Percentiles rank a stretch among this genome's conserved stretches.
Evolutionary conservation across 495 filamentous ascomycete genomes (phyloP).

Genomic region (Penicillium taxi): DNA sequence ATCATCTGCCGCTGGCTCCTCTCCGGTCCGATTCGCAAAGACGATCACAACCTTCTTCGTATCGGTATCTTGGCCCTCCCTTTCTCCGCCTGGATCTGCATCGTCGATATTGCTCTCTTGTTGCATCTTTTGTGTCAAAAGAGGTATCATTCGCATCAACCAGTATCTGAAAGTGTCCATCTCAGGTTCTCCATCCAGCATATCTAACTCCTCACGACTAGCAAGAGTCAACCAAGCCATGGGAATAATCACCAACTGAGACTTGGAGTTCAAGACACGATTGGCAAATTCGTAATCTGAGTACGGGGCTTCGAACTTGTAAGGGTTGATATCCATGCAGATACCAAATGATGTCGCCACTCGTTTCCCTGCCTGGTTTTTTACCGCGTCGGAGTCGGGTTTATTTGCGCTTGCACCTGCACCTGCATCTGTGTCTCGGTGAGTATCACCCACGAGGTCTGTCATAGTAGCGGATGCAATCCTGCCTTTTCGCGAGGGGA

Average conservation of each 20-base stretch:
- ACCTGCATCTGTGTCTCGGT: slow-evolving; percentile 2
- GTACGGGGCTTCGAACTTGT: slow-evolving; percentile 71
- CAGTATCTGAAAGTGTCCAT: slow-evolving; percentile 81
- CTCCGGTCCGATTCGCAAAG: slow-evolving; percentile 73
- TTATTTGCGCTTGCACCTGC: neutral
- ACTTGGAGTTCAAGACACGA: slow-evolving; percentile 54
- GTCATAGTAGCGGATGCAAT: neutral
- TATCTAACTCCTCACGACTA: slow-evolving; percentile 38
- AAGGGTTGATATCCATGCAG: slow-evolving; percentile 69
- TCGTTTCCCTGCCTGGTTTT: slow-evolving; percentile 11
- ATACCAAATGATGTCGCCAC: slow-evolving; percentile 71
- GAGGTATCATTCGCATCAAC: slow-evolving; percentile 71
- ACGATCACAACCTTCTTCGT: slow-evolving; percentile 62
- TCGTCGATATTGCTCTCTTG: slow-evolving; percentile 25
- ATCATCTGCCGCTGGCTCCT: slow-evolving; percentile 51
- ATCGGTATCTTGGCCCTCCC: slow-evolving; percentile 1
- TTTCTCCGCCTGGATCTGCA: slow-evolving; percentile 3
- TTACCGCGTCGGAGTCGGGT: neutral
- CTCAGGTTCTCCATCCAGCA: slow-evolving; percentile 54
- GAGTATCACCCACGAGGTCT: neutral
- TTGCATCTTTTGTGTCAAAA: slow-evolving; percentile 48
- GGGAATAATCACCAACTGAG: slow-evolving; percentile 67
- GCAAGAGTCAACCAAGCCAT: slow-evolving; percentile 77
- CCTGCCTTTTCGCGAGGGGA: slow-evolving; percentile 8
- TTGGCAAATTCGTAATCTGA: slow-evolving; percentile 79